Evolutionary conservation across 1,284 basidiomycete species (phyloP).

Genomic region (Crucibulum parvulum): DNA sequence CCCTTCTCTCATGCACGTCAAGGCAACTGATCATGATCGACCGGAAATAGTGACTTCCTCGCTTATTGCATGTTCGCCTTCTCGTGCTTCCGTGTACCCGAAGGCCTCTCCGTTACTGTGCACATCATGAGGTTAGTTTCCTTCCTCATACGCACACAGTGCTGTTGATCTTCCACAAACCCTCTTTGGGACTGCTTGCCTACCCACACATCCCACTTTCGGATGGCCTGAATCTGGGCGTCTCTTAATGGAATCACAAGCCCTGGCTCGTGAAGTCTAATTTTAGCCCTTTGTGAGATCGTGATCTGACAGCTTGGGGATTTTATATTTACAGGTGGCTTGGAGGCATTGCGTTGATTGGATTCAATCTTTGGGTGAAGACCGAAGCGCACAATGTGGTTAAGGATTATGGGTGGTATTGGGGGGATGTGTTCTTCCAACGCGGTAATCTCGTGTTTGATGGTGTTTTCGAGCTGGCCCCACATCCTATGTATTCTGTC

Average conservation of each 20-base stretch:
- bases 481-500: conserved; percentile 95
- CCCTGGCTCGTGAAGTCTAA: background rate
- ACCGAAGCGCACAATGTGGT: conserved; percentile 97
- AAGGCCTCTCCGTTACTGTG: conserved; percentile 74
- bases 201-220: background rate
- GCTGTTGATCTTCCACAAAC: background rate
- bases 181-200: background rate
- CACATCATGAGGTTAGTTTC: conserved; percentile 76
- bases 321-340: conserved; percentile 69
- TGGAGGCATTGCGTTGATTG: conserved; percentile 85
- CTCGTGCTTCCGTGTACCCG: conserved; percentile 85
- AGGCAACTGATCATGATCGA: background rate
- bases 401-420: conserved; percentile 95
- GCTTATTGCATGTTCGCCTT: conserved; percentile 97
- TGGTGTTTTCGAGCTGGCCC: conserved; percentile 94
- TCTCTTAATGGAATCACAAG: background rate
- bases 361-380: conserved; percentile 99
- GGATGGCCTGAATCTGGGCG: too few species aligned
- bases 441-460: conserved; percentile 93
- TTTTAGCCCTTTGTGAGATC: background rate
- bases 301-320: background rate
- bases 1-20: background rate
- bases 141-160: background rate
- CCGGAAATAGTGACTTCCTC: conserved; percentile 80
- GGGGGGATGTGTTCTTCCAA: conserved; percentile 98